phyloP scores from a whole-genome alignment of 768 basidiomycete genomes.

The Tephrocybe sp. region DNA sequence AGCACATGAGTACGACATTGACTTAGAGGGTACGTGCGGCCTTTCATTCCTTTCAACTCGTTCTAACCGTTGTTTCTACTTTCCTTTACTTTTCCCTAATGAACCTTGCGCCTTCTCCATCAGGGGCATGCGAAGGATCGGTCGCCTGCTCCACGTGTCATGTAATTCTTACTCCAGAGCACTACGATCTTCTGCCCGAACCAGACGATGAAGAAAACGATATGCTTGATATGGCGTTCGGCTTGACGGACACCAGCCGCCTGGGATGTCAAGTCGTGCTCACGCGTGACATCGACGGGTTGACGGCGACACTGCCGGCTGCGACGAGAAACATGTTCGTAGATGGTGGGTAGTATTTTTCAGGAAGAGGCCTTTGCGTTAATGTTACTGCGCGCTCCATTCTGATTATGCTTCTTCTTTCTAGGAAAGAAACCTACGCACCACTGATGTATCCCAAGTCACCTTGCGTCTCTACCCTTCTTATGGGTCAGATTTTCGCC shows the following conservation, averaged over 20 bases:
- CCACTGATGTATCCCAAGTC: too few species aligned
- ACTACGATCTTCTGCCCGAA: conserved; percentile 86
- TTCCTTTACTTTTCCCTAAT: neutral
- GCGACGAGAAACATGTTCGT: conserved; percentile 98
- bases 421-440: too few species aligned
- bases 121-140: conserved; percentile 96
- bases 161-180: conserved; percentile 77
- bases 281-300: conserved; percentile 81
- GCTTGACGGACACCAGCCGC: conserved; percentile 89
- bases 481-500: too few species aligned
- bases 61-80: neutral
- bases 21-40: conserved; percentile 78
- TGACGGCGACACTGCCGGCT: conserved; percentile 77
- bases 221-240: conserved; percentile 98
- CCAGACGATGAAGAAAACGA: conserved; percentile 98
- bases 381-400: too few species aligned
- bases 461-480: too few species aligned
- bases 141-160: conserved; percentile 98
- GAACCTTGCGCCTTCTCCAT: neutral
- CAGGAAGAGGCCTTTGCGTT: too few species aligned
- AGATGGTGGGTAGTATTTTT: conserved; percentile 60
- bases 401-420: too few species aligned
- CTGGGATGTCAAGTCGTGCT: conserved; percentile 79
- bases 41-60: neutral
- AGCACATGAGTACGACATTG: conserved; percentile 94